Base-by-base conservation (phyloP, 768 basidiomycete species). In the Mycena belliarum region DNA sequence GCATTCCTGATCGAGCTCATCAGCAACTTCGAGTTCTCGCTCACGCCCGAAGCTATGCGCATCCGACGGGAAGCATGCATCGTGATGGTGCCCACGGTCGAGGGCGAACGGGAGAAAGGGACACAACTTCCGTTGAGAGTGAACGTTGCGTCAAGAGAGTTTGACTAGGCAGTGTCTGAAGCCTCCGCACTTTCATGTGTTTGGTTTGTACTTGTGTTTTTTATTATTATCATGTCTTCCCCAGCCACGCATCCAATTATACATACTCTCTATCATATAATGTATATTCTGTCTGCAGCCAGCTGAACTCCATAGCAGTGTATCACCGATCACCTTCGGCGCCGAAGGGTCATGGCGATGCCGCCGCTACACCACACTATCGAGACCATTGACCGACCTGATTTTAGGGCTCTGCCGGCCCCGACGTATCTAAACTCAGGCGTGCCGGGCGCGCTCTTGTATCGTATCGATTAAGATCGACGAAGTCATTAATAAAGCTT, bases 1-100 rank as follows among this genome's bases (percentile, higher is more conserved):
- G 75, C 79, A 0, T 84, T 88, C 68, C 64, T 86, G n/a, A 76
- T 81, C 23, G 83, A 85, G 63, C 71, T 84, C 21, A 55, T 86
- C 38, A 68, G 75, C 32, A 75, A 80, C 61, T 84, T 87, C 62
- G 79, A 85, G 60, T 82, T 86, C 59, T 58, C 75, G 57, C 71
- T 69, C 32, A 75, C 76, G 3, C 69, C 73, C 16, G 69, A 76
- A 52, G 66, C 72, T 1, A 59, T 66, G 55, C 70, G 60, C 44
- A 61, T 81, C 37, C 64, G 78, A 45, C 69, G 76, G 23, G 78
- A 79, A 65, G 65, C 73, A 15, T 74, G 72, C 29, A 50, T 77
- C 14, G 68, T 79, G 3, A 76, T 80, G 76, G 65, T 71, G 11
- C 79, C 77, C 12, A 75, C 74, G 12, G 65, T 79, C 29, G 76